phyloP scores from a whole-genome alignment of 225 moss, liverwort and hornwort species.

The Pleurozium schreberi region DNA sequence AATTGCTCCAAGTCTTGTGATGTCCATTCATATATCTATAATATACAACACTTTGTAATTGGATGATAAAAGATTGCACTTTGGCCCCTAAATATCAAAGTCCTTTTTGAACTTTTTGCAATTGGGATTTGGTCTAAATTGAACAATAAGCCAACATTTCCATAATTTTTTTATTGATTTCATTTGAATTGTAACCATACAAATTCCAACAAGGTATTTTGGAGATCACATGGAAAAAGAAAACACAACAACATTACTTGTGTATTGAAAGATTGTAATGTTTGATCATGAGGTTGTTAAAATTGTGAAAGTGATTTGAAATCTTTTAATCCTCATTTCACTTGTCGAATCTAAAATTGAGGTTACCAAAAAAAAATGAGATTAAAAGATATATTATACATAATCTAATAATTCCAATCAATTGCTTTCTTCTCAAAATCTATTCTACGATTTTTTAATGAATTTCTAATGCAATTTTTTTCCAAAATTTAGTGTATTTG shows the following conservation, averaged over 20 bases:
- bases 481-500: not conserved
- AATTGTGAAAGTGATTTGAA: not conserved
- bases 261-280: not conserved
- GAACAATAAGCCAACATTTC: not conserved
- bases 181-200: rapidly evolving
- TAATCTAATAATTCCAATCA: not conserved
- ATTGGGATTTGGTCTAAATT: not conserved
- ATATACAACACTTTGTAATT: not conserved
- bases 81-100: not conserved
- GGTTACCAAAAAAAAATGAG: not conserved
- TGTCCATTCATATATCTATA: not conserved
- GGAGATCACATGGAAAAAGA: not conserved
- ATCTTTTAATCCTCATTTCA: not conserved
- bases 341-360: not conserved
- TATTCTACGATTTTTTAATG: not conserved
- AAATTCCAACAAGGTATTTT: not conserved
- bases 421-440: not conserved
- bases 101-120: not conserved
- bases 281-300: not conserved
- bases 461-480: not conserved
- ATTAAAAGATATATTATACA: not conserved
- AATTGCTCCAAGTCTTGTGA: not conserved
- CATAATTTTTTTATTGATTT: not conserved
- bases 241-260: not conserved
- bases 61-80: not conserved